A percentile compares a stretch with the other conserved stretches of the same genome.
These are phyloP conservation scores for Xylogone sp. DNA, from an alignment of 2,329 filamentous ascomycete species.

Conservation along the genomic window DNA sequence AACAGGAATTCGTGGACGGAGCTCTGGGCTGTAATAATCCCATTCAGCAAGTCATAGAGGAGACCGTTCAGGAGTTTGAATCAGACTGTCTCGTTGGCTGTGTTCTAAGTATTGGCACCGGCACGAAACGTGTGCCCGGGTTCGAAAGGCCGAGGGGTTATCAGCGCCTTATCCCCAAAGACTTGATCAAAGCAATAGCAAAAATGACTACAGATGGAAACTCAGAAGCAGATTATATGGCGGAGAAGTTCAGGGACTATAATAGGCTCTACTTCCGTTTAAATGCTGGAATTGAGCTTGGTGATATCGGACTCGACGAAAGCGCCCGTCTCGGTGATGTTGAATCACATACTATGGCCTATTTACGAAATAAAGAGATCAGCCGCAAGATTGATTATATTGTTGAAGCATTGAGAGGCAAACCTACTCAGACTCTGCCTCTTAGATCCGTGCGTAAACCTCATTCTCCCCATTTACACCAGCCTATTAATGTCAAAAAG, in stretches of 20 bases:
- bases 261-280: slow-evolving; percentile 38
- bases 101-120: slow-evolving; percentile 33
- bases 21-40: slow-evolving; percentile 43
- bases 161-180: slow-evolving; percentile 15
- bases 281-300: slow-evolving; percentile 37
- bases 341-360: neutral
- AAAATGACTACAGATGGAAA: slow-evolving; percentile 33
- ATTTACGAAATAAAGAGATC: neutral
- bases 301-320: slow-evolving; percentile 34
- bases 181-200: slow-evolving; percentile 35
- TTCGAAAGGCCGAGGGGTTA: slow-evolving; percentile 2
- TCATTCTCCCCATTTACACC: no score
- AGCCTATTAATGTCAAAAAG: no score
- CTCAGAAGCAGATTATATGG: no score
- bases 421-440: no score
- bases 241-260: slow-evolving; percentile 28
- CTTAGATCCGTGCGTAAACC: no score
- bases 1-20: slow-evolving; percentile 37
- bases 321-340: neutral
- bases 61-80: slow-evolving; percentile 18
- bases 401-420: no score
- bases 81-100: slow-evolving; percentile 26
- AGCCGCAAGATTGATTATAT: no score
- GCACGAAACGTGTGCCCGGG: no score
- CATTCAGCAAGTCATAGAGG: slow-evolving; percentile 31